A percentile compares a stretch with the other conserved stretches of the same genome.
These are phyloP conservation scores for Sophora flavescens DNA, from an alignment of 306 rosid species.

Conservation along the genomic window DNA sequence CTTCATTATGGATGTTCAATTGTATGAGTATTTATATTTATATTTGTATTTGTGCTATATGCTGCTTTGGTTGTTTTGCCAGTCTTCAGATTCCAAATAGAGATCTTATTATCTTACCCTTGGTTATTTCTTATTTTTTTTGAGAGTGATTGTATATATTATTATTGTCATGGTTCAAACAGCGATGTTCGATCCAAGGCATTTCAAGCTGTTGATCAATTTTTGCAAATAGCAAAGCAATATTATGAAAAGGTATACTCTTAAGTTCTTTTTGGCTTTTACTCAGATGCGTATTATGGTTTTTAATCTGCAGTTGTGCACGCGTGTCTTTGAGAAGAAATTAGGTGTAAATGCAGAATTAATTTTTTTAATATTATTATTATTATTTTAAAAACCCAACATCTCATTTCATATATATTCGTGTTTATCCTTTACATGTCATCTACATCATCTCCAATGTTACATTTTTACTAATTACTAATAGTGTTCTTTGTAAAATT, in stretches of 20 bases:
- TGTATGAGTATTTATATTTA: constrained; percentile 16
- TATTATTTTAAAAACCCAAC: not conserved
- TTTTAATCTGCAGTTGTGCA: constrained; percentile 4
- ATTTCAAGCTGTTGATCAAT: constrained; percentile 96
- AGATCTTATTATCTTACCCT: constrained; percentile 30
- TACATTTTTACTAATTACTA: constrained; percentile 12
- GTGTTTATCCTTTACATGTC: constrained; percentile 30
- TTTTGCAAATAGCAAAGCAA: constrained; percentile 83
- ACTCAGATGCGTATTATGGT: constrained; percentile 30
- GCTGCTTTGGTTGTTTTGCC: constrained; percentile 39
- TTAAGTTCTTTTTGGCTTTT: constrained; percentile 43
- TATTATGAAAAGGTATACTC: constrained; percentile 80
- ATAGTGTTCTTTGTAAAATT: not conserved
- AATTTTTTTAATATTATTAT: not conserved
- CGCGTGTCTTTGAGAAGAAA: constrained; percentile 35
- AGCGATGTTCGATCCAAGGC: constrained; percentile 94
- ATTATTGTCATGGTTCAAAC: constrained; percentile 49
- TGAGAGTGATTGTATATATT: constrained; percentile 28
- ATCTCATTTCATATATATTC: constrained; percentile 35
- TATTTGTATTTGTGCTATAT: constrained; percentile 13
- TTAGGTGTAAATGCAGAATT: constrained; percentile 25
- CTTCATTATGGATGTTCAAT: constrained; percentile 29
- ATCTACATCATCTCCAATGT: constrained; percentile 27
- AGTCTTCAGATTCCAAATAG: constrained; percentile 35
- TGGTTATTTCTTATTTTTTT: constrained; percentile 24